Conservation (phyloP, 352 stramenopile genomes). For the Globisporangium rhizosaccharum region DNA sequence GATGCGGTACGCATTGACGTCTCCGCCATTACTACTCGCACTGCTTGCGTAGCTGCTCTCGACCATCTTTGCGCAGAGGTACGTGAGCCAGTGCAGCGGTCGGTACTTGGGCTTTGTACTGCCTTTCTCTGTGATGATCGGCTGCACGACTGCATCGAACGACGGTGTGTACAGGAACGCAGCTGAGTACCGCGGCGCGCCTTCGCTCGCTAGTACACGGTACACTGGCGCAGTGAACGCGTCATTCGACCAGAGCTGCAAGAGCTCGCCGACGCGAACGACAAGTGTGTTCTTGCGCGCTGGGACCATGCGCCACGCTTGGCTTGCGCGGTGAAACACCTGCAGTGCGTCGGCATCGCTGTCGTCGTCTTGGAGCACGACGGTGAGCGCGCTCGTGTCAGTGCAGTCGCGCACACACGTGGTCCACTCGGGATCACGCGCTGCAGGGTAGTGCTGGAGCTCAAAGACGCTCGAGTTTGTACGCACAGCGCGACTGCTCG, state of each 20-base stretch:
- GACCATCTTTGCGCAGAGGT: not conserved
- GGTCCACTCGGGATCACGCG: constrained; percentile 18
- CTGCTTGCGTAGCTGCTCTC: not conserved
- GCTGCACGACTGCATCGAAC: constrained; percentile 58
- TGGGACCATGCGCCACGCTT: constrained; percentile 33
- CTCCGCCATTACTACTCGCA: not conserved
- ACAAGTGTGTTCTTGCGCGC: constrained; percentile 32
- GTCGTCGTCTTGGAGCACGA: constrained; percentile 44
- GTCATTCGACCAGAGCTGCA: constrained; percentile 49
- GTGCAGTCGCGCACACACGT: constrained; percentile 42
- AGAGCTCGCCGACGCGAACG: constrained; percentile 50
- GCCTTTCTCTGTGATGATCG: constrained; percentile 35
- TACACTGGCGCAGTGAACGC: constrained; percentile 38
- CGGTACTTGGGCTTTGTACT: constrained; percentile 50
- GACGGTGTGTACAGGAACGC: constrained; percentile 48
- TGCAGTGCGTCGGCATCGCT: constrained; percentile 30
- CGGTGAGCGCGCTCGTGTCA: constrained; percentile 36
- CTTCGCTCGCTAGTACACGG: constrained; percentile 25
- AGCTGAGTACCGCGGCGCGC: constrained; percentile 24
- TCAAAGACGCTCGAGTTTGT: constrained; percentile 87
- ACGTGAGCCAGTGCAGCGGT: constrained; percentile 61
- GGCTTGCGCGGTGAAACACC: constrained; percentile 27
- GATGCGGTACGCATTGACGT: not conserved
- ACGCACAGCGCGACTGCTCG: not conserved
- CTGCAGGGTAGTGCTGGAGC: constrained; percentile 87